These are phyloP conservation scores for Colletotrichum sp. DNA, from an alignment of 2,329 filamentous ascomycete species.

Conservation along the genomic window DNA sequence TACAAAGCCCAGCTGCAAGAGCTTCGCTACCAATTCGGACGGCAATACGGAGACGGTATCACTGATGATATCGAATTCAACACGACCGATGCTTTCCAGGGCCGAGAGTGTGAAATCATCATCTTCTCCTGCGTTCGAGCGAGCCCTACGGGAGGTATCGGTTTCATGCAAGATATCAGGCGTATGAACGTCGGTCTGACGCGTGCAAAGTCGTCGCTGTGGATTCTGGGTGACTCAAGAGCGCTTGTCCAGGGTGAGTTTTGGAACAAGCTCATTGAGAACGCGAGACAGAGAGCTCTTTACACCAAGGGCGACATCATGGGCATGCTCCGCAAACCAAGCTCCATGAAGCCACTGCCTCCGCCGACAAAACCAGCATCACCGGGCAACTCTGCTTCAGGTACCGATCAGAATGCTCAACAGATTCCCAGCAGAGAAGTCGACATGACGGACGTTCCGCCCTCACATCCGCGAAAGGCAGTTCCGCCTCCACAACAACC, in stretches of 20 bases:
- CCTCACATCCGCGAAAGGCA: background rate
- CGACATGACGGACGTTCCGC: constrained; percentile 16
- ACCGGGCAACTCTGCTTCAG: constrained; percentile 12
- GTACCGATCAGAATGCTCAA: background rate
- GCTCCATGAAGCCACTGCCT: constrained; percentile 27
- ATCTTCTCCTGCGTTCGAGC: constrained; percentile 99
- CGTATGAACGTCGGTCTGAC: constrained; percentile 99
- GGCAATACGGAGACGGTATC: constrained; percentile 76
- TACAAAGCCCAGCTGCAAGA: constrained; percentile 93
- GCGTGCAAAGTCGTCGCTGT: constrained; percentile 93
- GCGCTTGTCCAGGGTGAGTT: constrained; percentile 87
- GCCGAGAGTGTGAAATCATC: constrained; percentile 95
- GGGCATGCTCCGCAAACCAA: constrained; percentile 50
- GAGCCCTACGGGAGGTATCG: constrained; percentile 90
- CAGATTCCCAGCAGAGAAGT: constrained; percentile 11
- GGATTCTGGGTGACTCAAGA: constrained; percentile 92
- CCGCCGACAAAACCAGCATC: constrained; percentile 30
- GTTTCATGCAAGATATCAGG: constrained; percentile 96
- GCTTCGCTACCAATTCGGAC: constrained; percentile 76
- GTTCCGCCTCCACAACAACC: background rate
- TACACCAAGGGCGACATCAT: constrained; percentile 75
- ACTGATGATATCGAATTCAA: constrained; percentile 91
- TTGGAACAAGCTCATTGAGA: constrained; percentile 85
- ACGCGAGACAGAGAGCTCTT: constrained; percentile 75
- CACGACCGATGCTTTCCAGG: constrained; percentile 97